Conservation (phyloP, 2,329 filamentous ascomycete species). For the Parafenestella ontariensis region DNA sequence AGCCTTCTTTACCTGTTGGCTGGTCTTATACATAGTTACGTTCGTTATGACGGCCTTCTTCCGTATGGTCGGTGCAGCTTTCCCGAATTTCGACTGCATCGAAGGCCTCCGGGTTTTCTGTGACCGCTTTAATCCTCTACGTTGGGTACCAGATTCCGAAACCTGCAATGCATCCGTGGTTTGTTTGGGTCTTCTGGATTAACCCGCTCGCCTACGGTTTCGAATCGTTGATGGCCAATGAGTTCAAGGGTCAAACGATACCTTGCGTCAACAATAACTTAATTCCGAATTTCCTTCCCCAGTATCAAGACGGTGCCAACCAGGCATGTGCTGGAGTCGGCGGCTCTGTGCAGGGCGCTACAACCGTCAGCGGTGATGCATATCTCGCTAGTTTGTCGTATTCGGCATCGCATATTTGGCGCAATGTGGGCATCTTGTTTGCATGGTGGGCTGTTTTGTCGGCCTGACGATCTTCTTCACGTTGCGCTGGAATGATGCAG, state of each 20-base stretch:
- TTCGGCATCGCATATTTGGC: conserved; percentile 35
- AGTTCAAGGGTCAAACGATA: conserved; percentile 71
- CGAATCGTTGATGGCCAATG: conserved; percentile 78
- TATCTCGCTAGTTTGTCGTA: conserved; percentile 62
- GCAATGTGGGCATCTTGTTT: conserved; percentile 54
- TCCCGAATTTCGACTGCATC: conserved; percentile 66
- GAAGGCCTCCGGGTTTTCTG: conserved; percentile 58
- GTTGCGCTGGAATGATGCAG: conserved; percentile 61
- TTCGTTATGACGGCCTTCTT: conserved; percentile 75
- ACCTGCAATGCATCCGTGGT: conserved; percentile 75
- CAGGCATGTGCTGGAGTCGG: conserved; percentile 65
- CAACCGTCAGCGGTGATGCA: conserved; percentile 61
- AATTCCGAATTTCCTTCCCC: conserved; percentile 52
- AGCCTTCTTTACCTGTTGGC: conserved; percentile 80
- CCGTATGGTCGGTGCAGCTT: conserved; percentile 72
- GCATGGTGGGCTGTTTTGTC: conserved; percentile 53
- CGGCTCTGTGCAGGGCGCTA: conserved; percentile 59
- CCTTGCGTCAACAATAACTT: conserved; percentile 58
- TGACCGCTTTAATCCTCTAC: conserved; percentile 63
- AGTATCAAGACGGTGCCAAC: conserved; percentile 52
- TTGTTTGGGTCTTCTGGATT: conserved; percentile 80
- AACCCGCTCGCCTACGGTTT: conserved; percentile 80
- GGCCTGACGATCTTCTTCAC: conserved; percentile 65
- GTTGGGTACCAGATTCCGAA: conserved; percentile 63
- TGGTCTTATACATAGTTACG: conserved; percentile 63